Conservation (phyloP, 2,329 filamentous ascomycete species). For the Aspergillus arachidicola region DNA sequence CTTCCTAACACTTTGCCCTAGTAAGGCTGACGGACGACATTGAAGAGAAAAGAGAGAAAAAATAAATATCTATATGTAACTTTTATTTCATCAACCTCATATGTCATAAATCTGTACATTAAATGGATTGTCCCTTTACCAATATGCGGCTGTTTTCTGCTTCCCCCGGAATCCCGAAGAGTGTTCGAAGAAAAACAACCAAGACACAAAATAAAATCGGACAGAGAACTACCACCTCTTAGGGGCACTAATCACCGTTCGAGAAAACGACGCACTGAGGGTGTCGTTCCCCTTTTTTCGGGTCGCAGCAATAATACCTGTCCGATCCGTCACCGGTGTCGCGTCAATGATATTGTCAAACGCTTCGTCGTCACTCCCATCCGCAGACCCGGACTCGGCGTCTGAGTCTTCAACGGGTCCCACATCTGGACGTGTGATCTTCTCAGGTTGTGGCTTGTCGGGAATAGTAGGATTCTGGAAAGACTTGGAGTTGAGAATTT, state of each 20-base stretch:
- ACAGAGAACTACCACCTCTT: slow-evolving; percentile 43
- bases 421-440: slow-evolving; percentile 62
- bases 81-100: neutral
- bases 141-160: neutral
- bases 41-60: neutral
- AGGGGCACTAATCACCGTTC: slow-evolving; percentile 52
- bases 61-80: neutral
- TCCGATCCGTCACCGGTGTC: slow-evolving; percentile 83
- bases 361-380: slow-evolving; percentile 63
- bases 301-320: slow-evolving; percentile 69
- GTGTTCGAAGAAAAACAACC: neutral
- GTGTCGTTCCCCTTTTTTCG: slow-evolving; percentile 55
- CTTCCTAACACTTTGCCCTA: neutral
- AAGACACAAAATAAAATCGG: neutral
- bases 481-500: slow-evolving; percentile 87
- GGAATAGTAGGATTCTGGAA: slow-evolving; percentile 65
- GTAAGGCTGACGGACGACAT: neutral
- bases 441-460: slow-evolving; percentile 60
- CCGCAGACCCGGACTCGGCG: slow-evolving; percentile 71
- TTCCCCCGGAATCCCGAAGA: neutral
- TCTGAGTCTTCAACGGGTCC: slow-evolving; percentile 61
- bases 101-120: neutral
- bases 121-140: neutral
- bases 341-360: slow-evolving; percentile 95
- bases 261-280: slow-evolving; percentile 52